These are phyloP conservation scores for Sarcomyxa edulis DNA, from an alignment of 768 basidiomycete species.

Conservation along the genomic window DNA sequence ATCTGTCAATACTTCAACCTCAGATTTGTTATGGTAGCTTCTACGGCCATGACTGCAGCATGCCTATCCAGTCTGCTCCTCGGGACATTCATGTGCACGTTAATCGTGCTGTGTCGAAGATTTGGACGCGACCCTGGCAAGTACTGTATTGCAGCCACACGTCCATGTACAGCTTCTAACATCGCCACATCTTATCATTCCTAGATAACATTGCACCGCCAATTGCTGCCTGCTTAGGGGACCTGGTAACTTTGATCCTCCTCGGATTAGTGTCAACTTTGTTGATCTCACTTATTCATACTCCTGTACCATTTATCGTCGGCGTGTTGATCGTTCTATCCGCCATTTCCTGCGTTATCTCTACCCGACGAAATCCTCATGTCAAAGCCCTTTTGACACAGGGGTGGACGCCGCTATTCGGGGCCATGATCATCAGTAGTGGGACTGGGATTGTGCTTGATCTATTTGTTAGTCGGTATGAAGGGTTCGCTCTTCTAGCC, in stretches of 20 bases:
- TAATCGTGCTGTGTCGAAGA: slow-evolving; percentile 74
- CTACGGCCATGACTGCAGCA: slow-evolving; percentile 77
- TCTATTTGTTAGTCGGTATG: slow-evolving; percentile 79
- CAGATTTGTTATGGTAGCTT: slow-evolving; percentile 74
- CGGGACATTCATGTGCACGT: slow-evolving; percentile 88
- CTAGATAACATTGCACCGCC: slow-evolving; percentile 95
- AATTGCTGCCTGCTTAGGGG: slow-evolving; percentile 88
- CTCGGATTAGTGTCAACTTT: slow-evolving; percentile 69
- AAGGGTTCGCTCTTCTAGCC: slow-evolving; percentile 83
- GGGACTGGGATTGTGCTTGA: slow-evolving; percentile 92
- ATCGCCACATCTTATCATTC: too few relatives aligned
- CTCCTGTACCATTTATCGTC: slow-evolving; percentile 57
- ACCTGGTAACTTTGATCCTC: slow-evolving; percentile 84
- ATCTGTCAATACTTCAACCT: too few relatives aligned
- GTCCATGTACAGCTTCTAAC: not conserved
- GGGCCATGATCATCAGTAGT: slow-evolving; percentile 85
- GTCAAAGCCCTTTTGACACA: slow-evolving; percentile 70
- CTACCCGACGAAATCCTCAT: slow-evolving; percentile 61
- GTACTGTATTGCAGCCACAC: slow-evolving; percentile 9
- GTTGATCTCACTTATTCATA: slow-evolving; percentile 63
- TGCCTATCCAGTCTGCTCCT: slow-evolving; percentile 72
- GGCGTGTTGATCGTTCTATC: slow-evolving; percentile 43
- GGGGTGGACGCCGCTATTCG: slow-evolving; percentile 89
- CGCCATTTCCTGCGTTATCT: slow-evolving; percentile 41
- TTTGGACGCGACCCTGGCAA: slow-evolving; percentile 81